Conservation (phyloP, 2,329 filamentous ascomycete genomes). For the Hypoxylon sp. region DNA sequence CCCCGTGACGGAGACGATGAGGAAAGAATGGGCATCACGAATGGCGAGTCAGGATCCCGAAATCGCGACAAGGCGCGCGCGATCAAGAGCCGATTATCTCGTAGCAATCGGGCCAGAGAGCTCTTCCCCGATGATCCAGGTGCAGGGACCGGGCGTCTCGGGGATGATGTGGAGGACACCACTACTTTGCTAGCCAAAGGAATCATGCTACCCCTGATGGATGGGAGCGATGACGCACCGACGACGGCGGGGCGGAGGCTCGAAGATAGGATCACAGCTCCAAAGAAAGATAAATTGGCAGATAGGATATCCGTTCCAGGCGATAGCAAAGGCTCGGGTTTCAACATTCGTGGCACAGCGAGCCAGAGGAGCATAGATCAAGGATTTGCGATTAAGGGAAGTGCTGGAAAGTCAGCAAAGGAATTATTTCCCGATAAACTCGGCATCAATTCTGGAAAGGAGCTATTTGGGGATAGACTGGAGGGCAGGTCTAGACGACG, state of each 20-base stretch:
- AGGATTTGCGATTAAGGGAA: constrained; percentile 77
- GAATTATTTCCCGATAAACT: constrained; percentile 80
- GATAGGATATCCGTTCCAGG: constrained; percentile 55
- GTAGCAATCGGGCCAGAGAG: constrained; percentile 66
- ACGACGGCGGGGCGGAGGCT: constrained; percentile 43
- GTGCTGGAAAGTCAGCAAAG: constrained; percentile 67
- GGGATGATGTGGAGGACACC: constrained; percentile 68
- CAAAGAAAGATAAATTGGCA: constrained; percentile 53
- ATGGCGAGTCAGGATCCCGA: constrained; percentile 53
- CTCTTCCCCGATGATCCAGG: constrained; percentile 67
- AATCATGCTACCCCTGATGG: constrained; percentile 65
- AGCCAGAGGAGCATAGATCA: constrained; percentile 61
- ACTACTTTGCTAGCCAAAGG: constrained; percentile 65
- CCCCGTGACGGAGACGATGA: constrained; percentile 64
- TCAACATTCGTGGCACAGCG: constrained; percentile 74
- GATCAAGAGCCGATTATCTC: constrained; percentile 60
- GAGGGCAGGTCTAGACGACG: constrained; percentile 71
- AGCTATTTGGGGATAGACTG: constrained; percentile 75
- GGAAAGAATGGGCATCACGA: constrained; percentile 55
- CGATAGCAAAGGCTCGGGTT: constrained; percentile 54
- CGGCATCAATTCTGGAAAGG: constrained; percentile 74
- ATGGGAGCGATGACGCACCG: constrained; percentile 57
- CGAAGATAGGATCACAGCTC: constrained; percentile 52
- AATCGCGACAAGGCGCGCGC: constrained; percentile 63
- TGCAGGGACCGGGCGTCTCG: constrained; percentile 63